Evolutionary conservation across 2,329 filamentous ascomycete species (phyloP).

Genomic region (Sclerotiophoma versabilis): DNA sequence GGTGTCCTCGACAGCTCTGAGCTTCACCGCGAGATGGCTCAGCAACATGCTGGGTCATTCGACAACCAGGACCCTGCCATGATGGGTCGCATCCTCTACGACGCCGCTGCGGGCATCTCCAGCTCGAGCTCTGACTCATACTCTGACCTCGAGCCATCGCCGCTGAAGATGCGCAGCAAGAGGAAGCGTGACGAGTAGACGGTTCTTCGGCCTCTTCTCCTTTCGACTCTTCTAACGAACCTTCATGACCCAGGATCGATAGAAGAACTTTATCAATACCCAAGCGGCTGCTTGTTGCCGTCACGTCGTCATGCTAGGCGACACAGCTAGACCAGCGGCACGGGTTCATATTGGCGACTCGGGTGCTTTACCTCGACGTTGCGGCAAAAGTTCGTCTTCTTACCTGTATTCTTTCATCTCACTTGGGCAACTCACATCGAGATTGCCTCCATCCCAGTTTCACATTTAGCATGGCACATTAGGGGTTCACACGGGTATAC

Average conservation of each 20-base stretch:
- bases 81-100: constrained; percentile 50
- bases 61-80: constrained; percentile 46
- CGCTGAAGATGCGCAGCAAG: constrained; percentile 71
- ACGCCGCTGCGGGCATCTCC: constrained; percentile 47
- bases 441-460: constrained; percentile 22
- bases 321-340: constrained; percentile 43
- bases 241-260: constrained; percentile 44
- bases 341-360: constrained; percentile 33
- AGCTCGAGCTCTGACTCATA: constrained; percentile 45
- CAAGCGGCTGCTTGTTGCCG: constrained; percentile 35
- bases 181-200: constrained; percentile 71
- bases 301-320: constrained; percentile 44
- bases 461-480: constrained; percentile 34
- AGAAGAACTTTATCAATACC: constrained; percentile 26
- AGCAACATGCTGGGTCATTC: constrained; percentile 34
- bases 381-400: constrained; percentile 39
- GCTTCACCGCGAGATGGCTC: constrained; percentile 57
- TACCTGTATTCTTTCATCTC: constrained; percentile 37
- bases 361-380: constrained; percentile 21
- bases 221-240: constrained; percentile 42
- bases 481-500: constrained; percentile 25
- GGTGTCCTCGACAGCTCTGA: constrained; percentile 80
- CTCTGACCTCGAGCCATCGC: constrained; percentile 49
- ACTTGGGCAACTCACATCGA: constrained; percentile 27
- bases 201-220: constrained; percentile 23